Evolutionary conservation across 139 green algal genomes (phyloP).

Genomic region (Spirogloea muscicola): DNA sequence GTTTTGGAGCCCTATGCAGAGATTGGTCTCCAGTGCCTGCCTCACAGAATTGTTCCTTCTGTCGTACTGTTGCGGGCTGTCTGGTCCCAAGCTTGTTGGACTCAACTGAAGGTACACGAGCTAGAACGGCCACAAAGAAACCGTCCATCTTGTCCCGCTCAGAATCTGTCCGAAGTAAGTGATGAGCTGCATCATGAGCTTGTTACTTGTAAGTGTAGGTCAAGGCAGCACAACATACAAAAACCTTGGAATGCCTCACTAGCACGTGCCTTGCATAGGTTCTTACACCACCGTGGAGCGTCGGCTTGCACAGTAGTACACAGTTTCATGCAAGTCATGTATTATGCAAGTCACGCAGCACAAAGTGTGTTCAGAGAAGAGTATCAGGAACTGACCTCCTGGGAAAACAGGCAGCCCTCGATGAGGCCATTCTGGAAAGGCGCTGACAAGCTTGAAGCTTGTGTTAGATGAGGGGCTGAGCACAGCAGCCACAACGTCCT

Average conservation of each 20-base stretch:
- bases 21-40: neutral
- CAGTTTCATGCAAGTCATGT: no score
- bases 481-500: slow-evolving; percentile 75
- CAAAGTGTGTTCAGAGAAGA: no score
- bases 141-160: slow-evolving; percentile 40
- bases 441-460: slow-evolving; percentile 65
- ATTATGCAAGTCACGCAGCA: no score
- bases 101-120: no score
- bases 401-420: slow-evolving; percentile 56
- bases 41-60: neutral
- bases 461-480: slow-evolving; percentile 53
- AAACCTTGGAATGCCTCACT: slow-evolving; percentile 1
- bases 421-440: slow-evolving; percentile 68
- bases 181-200: slow-evolving; percentile 26
- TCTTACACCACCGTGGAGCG: neutral
- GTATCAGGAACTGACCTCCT: slow-evolving; percentile 19
- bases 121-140: slow-evolving; percentile 51
- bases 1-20: neutral
- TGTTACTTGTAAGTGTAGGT: no score
- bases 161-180: slow-evolving; percentile 33
- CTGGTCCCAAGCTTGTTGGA: neutral
- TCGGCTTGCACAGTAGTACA: slow-evolving; percentile 1
- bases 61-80: neutral
- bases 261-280: neutral
- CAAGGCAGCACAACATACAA: slow-evolving; percentile 4